Percentiles rank a stretch among this genome's conserved stretches.
These are phyloP conservation scores for Angophora floribunda DNA, from an alignment of 345 rosid species.

Conservation along the genomic window DNA sequence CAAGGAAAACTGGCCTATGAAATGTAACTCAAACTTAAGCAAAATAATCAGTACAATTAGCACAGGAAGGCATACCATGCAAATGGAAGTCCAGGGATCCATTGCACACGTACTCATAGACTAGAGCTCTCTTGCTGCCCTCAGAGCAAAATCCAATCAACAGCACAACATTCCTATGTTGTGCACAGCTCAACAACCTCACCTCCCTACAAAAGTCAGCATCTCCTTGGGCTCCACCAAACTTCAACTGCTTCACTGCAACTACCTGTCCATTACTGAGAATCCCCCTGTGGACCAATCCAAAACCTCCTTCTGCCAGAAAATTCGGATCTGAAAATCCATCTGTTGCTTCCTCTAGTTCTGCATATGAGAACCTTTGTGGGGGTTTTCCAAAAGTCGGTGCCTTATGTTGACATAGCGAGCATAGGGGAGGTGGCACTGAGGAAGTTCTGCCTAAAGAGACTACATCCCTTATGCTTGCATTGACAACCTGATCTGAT, in stretches of 20 bases:
- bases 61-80: conserved; percentile 31
- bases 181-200: conserved; percentile 64
- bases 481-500: conserved; percentile 6
- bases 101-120: conserved; percentile 71
- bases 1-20: neutral
- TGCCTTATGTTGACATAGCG: conserved; percentile 61
- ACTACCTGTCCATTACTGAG: conserved; percentile 54
- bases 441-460: conserved; percentile 48
- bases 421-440: conserved; percentile 65
- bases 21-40: neutral
- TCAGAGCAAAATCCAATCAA: conserved; percentile 57
- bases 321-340: conserved; percentile 52
- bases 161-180: conserved; percentile 66
- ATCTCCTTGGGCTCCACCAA: conserved; percentile 39
- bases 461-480: conserved; percentile 31
- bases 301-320: conserved; percentile 60
- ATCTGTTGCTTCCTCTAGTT: conserved; percentile 49
- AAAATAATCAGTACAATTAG: neutral
- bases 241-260: conserved; percentile 57
- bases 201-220: conserved; percentile 69
- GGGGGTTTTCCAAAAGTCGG: conserved; percentile 71
- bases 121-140: conserved; percentile 40
- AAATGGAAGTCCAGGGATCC: conserved; percentile 62
- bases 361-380: conserved; percentile 38
- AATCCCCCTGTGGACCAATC: conserved; percentile 45